A percentile compares a stretch with the other conserved stretches of the same genome.
Conservation (phyloP, 148 eudicot genomes). For the Hydrangea macrophylla region DNA sequence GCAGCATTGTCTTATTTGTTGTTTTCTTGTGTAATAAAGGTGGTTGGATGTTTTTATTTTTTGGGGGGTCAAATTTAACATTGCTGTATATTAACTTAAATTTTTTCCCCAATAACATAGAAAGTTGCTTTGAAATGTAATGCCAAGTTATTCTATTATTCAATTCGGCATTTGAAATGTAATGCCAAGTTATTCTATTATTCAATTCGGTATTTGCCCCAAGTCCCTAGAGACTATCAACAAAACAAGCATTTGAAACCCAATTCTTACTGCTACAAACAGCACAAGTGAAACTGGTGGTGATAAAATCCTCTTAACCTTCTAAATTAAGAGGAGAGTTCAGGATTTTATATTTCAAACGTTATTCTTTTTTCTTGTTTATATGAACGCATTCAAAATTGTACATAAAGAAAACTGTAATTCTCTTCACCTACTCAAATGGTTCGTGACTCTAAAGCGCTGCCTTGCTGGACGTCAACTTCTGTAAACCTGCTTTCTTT, state of each 20-base stretch:
- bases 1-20: not conserved
- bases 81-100: not conserved
- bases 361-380: too few relatives aligned
- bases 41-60: not conserved
- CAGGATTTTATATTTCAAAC: too few relatives aligned
- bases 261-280: too few relatives aligned
- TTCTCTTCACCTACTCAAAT: not conserved
- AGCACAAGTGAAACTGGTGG: too few relatives aligned
- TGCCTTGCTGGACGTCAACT: constrained; percentile 44
- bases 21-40: not conserved
- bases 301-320: too few relatives aligned
- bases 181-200: not conserved
- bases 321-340: too few relatives aligned
- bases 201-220: constrained; percentile 8
- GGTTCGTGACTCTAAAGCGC: constrained; percentile 36
- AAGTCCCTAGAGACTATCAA: too few relatives aligned
- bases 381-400: too few relatives aligned
- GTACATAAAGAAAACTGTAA: not conserved
- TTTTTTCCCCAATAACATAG: not conserved
- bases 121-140: constrained; percentile 5
- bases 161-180: constrained; percentile 13
- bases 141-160: not conserved
- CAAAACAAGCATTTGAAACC: too few relatives aligned
- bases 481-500: constrained; percentile 36
- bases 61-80: too few relatives aligned